Evolutionary conservation across 805 yeast genomes (phyloP), one percentile per base, ranked within the genome.

Genomic region (Candida anglica): DNA sequence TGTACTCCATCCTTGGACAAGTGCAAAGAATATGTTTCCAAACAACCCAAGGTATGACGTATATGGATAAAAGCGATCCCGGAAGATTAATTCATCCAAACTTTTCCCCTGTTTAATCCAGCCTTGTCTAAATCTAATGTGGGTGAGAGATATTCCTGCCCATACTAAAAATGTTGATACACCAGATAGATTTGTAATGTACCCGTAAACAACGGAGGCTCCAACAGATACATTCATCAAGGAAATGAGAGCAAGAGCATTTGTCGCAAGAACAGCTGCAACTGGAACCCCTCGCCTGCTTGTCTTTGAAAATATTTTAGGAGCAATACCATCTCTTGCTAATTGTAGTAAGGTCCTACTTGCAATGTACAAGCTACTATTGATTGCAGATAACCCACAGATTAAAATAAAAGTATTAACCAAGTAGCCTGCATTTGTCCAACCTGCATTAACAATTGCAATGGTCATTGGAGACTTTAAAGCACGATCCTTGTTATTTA

Each of bases 1-100:
- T 13, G 44, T 46, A 17, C 47, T 33, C 53, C 53, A 48, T 10
- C 53, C 52, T 37, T 47, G 53, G 16, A 48, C 53, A 18, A 47
- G 37, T 14, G 41, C 38, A 33, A 48, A 39, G n/a, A 47, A 34
- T 1, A 40, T 31, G 5, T 52, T 50, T 13, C 46, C 23, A 5
- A 27, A 30, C 3, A 46, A 34, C 8, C 46, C 46, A 17, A 41
- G 23, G 28, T 34, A 45, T 16, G 44, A 40, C 19, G 39, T 4
- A 21, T 44, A 47, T 14, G 54, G 54, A 19, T 35, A 47, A 7
- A 44, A 37, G 1, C 50, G 51, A 8, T 44, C 42, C 9, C 32
- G 37, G 27, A 37, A 49, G 2, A 47, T 46, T 33, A 49, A 41
- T 7, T 43, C 46, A 3, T 33, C 33, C 3, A 36, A 19, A 2